Conservation (phyloP, 192 early-diverging fungal species). For the Umbelopsis sp. region DNA sequence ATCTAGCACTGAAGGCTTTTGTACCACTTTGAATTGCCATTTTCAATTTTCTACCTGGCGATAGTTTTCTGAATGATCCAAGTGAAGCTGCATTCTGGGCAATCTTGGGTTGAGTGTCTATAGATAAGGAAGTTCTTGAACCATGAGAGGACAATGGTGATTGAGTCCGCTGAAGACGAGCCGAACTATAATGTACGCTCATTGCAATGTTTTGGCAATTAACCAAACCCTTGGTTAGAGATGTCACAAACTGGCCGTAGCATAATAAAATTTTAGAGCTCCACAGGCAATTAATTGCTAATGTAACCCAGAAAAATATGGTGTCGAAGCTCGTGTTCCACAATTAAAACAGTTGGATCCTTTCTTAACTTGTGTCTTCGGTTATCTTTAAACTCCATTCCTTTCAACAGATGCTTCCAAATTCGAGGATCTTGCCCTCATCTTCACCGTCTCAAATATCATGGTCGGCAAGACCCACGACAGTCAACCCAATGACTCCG, state of each 20-base stretch:
- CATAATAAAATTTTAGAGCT: neutral
- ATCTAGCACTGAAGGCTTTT: neutral
- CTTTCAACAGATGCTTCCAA: constrained; percentile 9
- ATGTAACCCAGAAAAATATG: constrained; percentile 9
- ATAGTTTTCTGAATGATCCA: neutral
- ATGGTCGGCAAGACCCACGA: neutral
- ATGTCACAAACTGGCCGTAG: constrained; percentile 10
- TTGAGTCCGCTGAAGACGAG: neutral
- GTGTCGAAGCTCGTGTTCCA: constrained; percentile 1
- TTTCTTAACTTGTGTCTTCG: neutral
- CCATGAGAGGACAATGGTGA: no score
- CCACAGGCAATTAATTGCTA: neutral
- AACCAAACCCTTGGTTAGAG: neutral
- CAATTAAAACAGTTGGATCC: neutral
- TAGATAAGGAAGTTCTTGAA: no score
- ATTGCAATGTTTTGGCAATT: no score
- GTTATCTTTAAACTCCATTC: constrained; percentile 14
- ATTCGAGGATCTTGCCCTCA: constrained; percentile 16
- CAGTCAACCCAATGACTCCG: neutral
- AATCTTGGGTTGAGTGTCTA: neutral
- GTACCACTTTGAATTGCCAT: constrained; percentile 21
- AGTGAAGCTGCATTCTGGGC: neutral
- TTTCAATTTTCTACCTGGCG: constrained; percentile 17
- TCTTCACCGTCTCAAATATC: constrained; percentile 2
- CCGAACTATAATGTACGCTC: neutral